Percentiles rank a stretch among this genome's conserved stretches.
phyloP scores from a whole-genome alignment of 331 rosid genomes.

The Pyrus hybrid region DNA sequence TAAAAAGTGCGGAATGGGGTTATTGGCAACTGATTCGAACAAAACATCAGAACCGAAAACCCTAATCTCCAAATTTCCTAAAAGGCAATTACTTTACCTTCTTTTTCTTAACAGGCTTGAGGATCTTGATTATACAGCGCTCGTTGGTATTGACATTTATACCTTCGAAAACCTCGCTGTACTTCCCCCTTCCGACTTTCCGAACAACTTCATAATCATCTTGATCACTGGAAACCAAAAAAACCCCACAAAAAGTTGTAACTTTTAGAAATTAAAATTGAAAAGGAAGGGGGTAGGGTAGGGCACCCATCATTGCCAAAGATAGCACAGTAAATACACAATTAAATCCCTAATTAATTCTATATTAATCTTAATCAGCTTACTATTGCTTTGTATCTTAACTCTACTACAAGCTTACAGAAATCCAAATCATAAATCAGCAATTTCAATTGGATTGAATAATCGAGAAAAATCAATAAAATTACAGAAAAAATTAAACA shows the following conservation, averaged over 20 bases:
- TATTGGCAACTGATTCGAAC: not conserved
- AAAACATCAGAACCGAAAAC: not conserved
- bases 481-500: not conserved
- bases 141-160: constrained; percentile 72
- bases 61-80: not conserved
- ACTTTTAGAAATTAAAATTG: not conserved
- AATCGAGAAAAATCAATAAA: not conserved
- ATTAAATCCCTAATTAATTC: not conserved
- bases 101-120: constrained; percentile 89
- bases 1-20: not conserved
- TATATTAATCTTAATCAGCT: not conserved
- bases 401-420: not conserved
- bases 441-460: not conserved
- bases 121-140: constrained; percentile 86
- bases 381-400: not conserved
- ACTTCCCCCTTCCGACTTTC: constrained; percentile 88
- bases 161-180: constrained; percentile 90
- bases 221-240: constrained; percentile 50
- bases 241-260: not conserved
- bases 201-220: constrained; percentile 92
- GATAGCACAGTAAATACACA: not conserved
- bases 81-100: constrained; percentile 37
- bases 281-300: not conserved
- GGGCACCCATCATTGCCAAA: not conserved
- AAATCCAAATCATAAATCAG: not conserved